A percentile compares a stretch with the other conserved stretches of the same genome.
phyloP scores from a whole-genome alignment of 2,329 filamentous ascomycete genomes.

The Sporothrix dimorphospora region DNA sequence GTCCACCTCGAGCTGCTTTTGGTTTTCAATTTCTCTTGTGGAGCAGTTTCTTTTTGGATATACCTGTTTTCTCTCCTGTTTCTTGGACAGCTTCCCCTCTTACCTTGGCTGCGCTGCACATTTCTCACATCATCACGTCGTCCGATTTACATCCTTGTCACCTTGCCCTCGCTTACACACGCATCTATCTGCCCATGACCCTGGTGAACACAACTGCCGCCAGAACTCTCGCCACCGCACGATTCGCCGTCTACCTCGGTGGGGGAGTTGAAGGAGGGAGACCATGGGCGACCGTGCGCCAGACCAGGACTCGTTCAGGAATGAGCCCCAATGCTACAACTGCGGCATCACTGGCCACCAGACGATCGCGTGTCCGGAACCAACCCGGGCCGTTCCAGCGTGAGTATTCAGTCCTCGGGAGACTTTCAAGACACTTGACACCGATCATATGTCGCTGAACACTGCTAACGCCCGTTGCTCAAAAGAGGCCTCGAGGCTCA shows the following conservation, averaged over 20 bases:
- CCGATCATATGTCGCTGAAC: neutral
- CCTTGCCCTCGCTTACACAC: neutral
- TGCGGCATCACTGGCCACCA: slow-evolving; percentile 57
- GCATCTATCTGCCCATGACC: neutral
- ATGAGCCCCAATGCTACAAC: slow-evolving; percentile 55
- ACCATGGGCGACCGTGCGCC: slow-evolving; percentile 37
- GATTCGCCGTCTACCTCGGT: neutral
- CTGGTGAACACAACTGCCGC: neutral
- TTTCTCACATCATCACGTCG: neutral
- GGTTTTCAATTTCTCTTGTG: neutral
- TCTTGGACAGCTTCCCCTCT: neutral
- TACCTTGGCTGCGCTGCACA: neutral
- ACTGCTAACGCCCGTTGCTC: too few relatives aligned
- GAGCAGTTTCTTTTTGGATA: neutral
- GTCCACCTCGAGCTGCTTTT: neutral
- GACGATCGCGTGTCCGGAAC: slow-evolving; percentile 57
- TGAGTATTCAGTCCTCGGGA: slow-evolving; percentile 44
- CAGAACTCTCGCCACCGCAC: neutral
- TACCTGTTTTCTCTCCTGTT: too few relatives aligned
- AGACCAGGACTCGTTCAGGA: slow-evolving; percentile 37
- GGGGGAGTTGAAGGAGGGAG: slow-evolving; percentile 9
- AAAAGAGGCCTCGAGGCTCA: slow-evolving; percentile 36
- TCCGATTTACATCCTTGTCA: neutral
- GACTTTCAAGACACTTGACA: too few relatives aligned
- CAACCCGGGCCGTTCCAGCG: slow-evolving; percentile 53